Evolutionary conservation across 805 yeast species (phyloP), one percentile per base, ranked within the genome.

Genomic region (Ogataea parapolymorpha): DNA sequence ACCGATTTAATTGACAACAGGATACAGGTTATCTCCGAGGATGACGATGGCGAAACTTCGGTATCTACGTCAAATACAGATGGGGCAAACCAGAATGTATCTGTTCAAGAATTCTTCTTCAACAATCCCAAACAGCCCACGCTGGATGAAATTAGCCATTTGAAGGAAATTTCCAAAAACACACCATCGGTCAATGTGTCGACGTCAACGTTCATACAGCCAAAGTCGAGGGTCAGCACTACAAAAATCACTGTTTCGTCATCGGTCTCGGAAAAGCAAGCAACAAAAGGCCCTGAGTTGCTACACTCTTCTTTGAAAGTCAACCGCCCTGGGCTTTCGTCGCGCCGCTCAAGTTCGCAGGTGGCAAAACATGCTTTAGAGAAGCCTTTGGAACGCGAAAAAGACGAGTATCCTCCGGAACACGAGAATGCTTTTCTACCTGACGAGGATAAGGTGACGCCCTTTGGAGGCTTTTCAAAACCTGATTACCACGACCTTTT

Each of bases 401-500:
- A 25, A 8, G 22, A 33, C n/a, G 37, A 39, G 12, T 9, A 15
- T 6, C 26, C 42, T 7, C 17, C 15, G 17, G 42, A 38, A 14
- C 11, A 25, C n/a, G 24, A 32, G 17, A 32, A 35, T 13, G 18
- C 32, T 6, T 40, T 40, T 24, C 34, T 34, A 2, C 38, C 34
- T 17, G 39, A 33, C 12, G 39, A 37, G 13, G 56, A 45, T 50
- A 77, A 66, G 42, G 62, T 77, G 41, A 72, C 80, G 2, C 83
- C 82, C 1, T 85, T 74, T 62, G 91, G 93, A 6, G 95, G 95
- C 1, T 82, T 77, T 51, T 82, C 91, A 0, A 74, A 71, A 42
- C 81, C 82, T 17, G 77, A 75, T 39, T 66, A 78, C 34, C 71
- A 74, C 37, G 64, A 65, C 14, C 65, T 72, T n/a, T 61, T 79